A percentile compares a stretch with the other conserved stretches of the same genome.
Conservation (phyloP, 148 eudicot genomes). For the Nepenthes gracilis region DNA sequence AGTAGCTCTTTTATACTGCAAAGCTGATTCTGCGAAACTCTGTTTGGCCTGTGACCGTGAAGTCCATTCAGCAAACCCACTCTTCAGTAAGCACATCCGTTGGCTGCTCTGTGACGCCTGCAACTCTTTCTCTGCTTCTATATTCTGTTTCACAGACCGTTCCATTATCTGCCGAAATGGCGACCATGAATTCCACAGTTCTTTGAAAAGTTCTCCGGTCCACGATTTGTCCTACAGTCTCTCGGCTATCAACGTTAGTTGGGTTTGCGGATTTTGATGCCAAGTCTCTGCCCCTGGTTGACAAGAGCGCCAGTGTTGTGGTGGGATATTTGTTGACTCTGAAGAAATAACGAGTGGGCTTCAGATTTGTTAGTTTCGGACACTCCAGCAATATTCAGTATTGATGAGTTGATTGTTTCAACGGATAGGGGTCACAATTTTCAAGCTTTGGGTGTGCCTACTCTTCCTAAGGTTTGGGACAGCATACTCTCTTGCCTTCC, state of each 20-base stretch:
- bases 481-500: no score
- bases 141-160: constrained; percentile 38
- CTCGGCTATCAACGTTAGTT: constrained; percentile 28
- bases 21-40: constrained; percentile 70
- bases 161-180: constrained; percentile 65
- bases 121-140: constrained; percentile 49
- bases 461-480: not conserved
- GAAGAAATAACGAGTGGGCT: not conserved
- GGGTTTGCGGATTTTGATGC: constrained; percentile 46
- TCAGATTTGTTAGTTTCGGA: constrained; percentile 10
- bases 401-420: constrained; percentile 25
- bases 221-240: constrained; percentile 46
- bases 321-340: constrained; percentile 5
- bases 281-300: constrained; percentile 9
- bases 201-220: not conserved
- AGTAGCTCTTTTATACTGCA: constrained; percentile 39
- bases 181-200: constrained; percentile 49
- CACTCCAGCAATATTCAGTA: constrained; percentile 15
- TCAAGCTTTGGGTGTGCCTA: constrained; percentile 22
- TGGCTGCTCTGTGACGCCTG: constrained; percentile 59
- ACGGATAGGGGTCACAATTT: constrained; percentile 14
- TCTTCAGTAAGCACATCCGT: constrained; percentile 59
- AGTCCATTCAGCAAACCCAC: constrained; percentile 64
- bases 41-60: constrained; percentile 56
- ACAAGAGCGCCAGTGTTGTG: constrained; percentile 10